Evolutionary conservation across 2,329 filamentous ascomycete species (phyloP).

Genomic region (Cladosporium sp.): DNA sequence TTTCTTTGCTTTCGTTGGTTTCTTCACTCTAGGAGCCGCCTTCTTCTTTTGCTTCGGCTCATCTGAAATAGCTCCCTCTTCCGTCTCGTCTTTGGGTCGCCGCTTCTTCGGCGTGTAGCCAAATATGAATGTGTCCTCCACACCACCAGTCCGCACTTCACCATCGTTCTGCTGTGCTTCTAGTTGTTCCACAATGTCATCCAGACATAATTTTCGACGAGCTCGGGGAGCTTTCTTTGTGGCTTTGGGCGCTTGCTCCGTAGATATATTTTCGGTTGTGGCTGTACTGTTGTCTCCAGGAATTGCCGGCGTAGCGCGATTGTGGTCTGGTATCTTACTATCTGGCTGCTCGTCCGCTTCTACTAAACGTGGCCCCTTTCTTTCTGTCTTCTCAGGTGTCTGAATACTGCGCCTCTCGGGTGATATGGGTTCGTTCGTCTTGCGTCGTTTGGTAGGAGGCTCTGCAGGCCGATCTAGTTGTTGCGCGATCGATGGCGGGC

Average conservation of each 20-base stretch:
- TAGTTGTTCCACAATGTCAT: neutral
- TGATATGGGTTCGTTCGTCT: neutral
- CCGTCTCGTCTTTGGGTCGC: neutral
- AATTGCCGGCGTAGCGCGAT: no score
- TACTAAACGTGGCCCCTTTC: neutral
- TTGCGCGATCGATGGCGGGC: constrained; percentile 6
- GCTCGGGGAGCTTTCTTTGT: neutral
- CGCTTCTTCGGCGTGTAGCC: neutral
- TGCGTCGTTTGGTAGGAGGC: constrained; percentile 28
- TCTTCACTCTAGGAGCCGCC: neutral
- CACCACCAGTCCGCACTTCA: neutral
- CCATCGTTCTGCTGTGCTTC: neutral
- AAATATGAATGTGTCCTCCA: constrained; percentile 19
- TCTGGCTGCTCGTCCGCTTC: neutral
- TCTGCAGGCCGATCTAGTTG: constrained; percentile 19
- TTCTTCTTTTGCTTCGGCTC: neutral
- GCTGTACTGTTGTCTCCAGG: neutral
- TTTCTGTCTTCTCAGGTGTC: neutral
- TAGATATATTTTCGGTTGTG: no score
- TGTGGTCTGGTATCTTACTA: no score
- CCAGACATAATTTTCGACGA: neutral
- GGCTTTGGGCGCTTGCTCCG: neutral
- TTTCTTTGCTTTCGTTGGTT: neutral
- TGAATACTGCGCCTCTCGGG: neutral
- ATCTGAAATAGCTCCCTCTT: neutral